Conservation (phyloP, 2,329 filamentous ascomycete genomes). For the Xylariaceae sp. region DNA sequence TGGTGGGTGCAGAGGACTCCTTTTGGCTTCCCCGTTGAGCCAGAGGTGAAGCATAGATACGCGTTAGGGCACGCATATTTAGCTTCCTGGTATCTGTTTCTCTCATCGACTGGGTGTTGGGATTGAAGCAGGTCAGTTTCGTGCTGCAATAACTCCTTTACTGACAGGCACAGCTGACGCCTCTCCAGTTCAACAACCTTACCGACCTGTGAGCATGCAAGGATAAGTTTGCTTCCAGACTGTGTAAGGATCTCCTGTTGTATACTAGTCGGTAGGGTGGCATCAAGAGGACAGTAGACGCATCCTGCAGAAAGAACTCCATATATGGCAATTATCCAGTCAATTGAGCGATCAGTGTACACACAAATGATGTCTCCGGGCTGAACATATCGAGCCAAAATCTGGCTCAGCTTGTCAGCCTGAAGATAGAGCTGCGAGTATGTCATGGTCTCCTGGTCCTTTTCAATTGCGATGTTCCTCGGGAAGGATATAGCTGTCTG, state of each 20-base stretch:
- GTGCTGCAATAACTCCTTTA: conserved; percentile 3
- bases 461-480: not conserved
- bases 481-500: not conserved
- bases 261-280: conserved; percentile 17
- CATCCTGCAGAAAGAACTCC: conserved; percentile 30
- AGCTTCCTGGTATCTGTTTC: too few species aligned
- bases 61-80: conserved; percentile 18
- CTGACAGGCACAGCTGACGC: not conserved
- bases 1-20: conserved; percentile 34
- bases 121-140: not conserved
- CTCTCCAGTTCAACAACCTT: not conserved
- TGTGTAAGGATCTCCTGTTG: conserved; percentile 21
- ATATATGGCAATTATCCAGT: conserved; percentile 34
- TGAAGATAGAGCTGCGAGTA: conserved; percentile 6
- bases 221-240: not conserved
- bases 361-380: conserved; percentile 30
- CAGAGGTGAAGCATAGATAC: conserved; percentile 41
- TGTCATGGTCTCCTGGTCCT: conserved; percentile 8
- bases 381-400: conserved; percentile 6
- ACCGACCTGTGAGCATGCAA: conserved; percentile 10
- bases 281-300: conserved; percentile 30
- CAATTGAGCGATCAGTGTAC: conserved; percentile 28
- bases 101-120: too few species aligned
- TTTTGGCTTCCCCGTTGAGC: conserved; percentile 39
- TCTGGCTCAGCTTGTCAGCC: conserved; percentile 1